Evolutionary conservation across 345 rosid species (phyloP).

Genomic region (Bruguiera parviflora): DNA sequence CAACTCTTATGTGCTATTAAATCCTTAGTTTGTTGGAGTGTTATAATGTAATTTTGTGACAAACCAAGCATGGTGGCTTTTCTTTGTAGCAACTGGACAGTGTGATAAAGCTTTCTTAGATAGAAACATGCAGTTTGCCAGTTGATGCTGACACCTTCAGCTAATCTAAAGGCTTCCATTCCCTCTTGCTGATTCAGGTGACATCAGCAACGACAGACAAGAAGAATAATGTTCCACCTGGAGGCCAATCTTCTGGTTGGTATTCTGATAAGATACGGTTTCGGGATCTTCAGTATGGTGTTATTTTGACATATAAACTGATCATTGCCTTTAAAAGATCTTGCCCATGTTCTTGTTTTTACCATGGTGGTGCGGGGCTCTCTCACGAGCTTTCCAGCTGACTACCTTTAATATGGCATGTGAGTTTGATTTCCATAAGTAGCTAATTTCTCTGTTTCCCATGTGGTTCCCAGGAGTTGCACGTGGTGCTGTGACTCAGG

Average conservation of each 20-base stretch:
- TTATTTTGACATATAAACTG: neutral
- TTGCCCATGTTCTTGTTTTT: neutral
- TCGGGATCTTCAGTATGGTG: neutral
- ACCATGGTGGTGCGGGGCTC: neutral
- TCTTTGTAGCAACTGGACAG: neutral
- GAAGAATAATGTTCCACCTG: conserved; percentile 33
- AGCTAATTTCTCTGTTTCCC: neutral
- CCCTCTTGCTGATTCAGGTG: conserved; percentile 32
- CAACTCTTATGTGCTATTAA: neutral
- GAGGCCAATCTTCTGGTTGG: conserved; percentile 64
- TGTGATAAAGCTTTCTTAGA: neutral
- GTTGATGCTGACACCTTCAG: neutral
- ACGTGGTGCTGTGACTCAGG: conserved; percentile 36
- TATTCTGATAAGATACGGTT: neutral
- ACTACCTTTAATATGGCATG: no score
- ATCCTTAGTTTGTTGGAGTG: neutral
- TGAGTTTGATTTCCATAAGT: neutral
- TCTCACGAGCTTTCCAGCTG: no score
- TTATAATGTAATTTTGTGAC: neutral
- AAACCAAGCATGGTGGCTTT: neutral
- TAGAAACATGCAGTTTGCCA: neutral
- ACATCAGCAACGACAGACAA: conserved; percentile 42
- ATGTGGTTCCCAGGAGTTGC: conserved; percentile 32
- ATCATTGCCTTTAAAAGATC: neutral
- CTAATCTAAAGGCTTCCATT: neutral